Conservation (phyloP, 768 basidiomycete species). For the Phaffia tasmanica region DNA sequence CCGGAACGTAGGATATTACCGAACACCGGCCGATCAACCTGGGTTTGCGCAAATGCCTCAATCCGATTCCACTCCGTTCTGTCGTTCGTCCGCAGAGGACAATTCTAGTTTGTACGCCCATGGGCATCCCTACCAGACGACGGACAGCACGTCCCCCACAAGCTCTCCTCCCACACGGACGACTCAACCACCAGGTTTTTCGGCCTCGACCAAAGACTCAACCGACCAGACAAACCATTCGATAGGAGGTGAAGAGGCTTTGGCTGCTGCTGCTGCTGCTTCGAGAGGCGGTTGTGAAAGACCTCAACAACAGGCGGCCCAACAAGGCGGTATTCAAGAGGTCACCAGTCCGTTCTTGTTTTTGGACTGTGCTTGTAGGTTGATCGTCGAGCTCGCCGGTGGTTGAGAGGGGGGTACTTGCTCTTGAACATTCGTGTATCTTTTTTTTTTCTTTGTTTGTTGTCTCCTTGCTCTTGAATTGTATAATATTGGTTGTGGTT, state of each 20-base stretch:
- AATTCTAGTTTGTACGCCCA: neutral
- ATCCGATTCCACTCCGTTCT: constrained; percentile 40
- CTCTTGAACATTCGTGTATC: neutral
- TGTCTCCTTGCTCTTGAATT: too few species aligned
- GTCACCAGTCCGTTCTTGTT: constrained; percentile 70
- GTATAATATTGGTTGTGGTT: neutral
- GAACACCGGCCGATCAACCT: constrained; percentile 29
- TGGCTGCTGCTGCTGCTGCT: constrained; percentile 18
- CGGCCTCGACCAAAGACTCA: constrained; percentile 9
- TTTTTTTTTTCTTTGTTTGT: neutral
- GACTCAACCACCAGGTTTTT: constrained; percentile 11
- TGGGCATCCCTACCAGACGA: neutral
- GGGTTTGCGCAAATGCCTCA: constrained; percentile 50
- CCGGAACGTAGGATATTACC: constrained; percentile 89
- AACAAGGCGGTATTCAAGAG: constrained; percentile 33
- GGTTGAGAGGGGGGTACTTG: neutral
- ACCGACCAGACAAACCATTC: neutral
- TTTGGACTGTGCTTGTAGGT: constrained; percentile 84
- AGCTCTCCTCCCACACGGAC: constrained; percentile 6
- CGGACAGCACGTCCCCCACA: constrained; percentile 4
- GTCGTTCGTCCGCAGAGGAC: neutral
- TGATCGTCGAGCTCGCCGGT: constrained; percentile 79
- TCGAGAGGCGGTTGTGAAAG: constrained; percentile 52
- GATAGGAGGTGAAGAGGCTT: constrained; percentile 4
- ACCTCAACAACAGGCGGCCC: constrained; percentile 25